Percentiles rank a stretch among this genome's conserved stretches.
Evolutionary conservation across 1,284 basidiomycete genomes (phyloP).

Genomic region (Pseudozyma hubeiensis): DNA sequence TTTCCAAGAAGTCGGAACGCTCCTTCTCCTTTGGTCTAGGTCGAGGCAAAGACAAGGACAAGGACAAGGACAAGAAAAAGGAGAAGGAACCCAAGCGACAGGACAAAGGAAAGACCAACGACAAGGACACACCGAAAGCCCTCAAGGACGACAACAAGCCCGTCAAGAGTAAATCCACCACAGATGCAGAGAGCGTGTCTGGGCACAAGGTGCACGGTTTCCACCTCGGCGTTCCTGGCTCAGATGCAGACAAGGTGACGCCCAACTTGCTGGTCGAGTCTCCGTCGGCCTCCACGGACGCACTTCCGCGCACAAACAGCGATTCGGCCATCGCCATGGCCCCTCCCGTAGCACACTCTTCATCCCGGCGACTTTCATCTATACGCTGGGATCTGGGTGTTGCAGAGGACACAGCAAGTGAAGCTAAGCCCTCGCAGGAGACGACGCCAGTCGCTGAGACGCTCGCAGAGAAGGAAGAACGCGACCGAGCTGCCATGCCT

Average conservation of each 20-base stretch:
- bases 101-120: slow-evolving; percentile 8
- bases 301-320: slow-evolving; percentile 15
- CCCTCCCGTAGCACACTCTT: slow-evolving; percentile 2
- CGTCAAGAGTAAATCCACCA: slow-evolving; percentile 2
- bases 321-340: slow-evolving; percentile 4
- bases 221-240: slow-evolving; percentile 22
- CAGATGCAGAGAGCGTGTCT: slow-evolving; percentile 7
- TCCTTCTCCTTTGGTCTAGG: slow-evolving; percentile 31
- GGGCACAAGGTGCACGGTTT: slow-evolving; percentile 4
- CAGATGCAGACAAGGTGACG: slow-evolving; percentile 4
- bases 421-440: slow-evolving; percentile 7
- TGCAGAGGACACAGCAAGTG: slow-evolving; percentile 1
- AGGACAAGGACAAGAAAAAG: slow-evolving; percentile 15
- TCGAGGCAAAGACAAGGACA: slow-evolving; percentile 30
- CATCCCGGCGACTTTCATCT: slow-evolving; percentile 31
- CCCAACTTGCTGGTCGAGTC: slow-evolving; percentile 24
- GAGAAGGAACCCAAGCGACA: slow-evolving; percentile 14
- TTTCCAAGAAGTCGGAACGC: slow-evolving; percentile 46
- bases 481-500: slow-evolving; percentile 34
- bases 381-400: slow-evolving; percentile 40
- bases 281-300: slow-evolving; percentile 28
- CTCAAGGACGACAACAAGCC: slow-evolving; percentile 5
- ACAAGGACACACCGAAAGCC: not conserved
- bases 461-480: slow-evolving; percentile 13
- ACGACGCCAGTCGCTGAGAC: slow-evolving; percentile 15